Base-by-base conservation (phyloP, 345 rosid genomes). In the Arabis alpina region DNA sequence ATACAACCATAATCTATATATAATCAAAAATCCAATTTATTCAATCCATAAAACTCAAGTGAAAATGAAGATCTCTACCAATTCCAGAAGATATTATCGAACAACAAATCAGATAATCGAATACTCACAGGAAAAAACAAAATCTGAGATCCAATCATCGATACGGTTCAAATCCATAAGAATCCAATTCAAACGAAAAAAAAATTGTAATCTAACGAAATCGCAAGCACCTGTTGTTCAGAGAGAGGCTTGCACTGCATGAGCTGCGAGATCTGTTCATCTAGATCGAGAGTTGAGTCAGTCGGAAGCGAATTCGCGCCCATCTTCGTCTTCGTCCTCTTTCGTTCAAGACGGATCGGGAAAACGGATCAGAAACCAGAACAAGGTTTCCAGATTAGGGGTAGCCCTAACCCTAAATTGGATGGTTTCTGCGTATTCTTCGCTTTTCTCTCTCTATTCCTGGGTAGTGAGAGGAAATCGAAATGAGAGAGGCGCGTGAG, bases 181-280 rank as follows among this genome's bases (percentile, higher is more conserved):
- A 8, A 40, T 28, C 32, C 5, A 28, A 28, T 28, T 28, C 10
- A 57, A 30, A 54, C 43, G n/a, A 32, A 50, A 14, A 40, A 48
- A 12, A 16, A 53, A 4, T 12, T 43, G 27, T 16, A 4, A 24
- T 6, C 15, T 4, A 47, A 54, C 2, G 53, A 1, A 66, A 60
- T 66, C 52, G 10, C 13, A 48, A 12, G 52, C 10, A 89, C 96
- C 96, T 89, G 90, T 44, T 79, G 88, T 78, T 89, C 96, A 6
- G 96, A 89, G 42, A 89, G 88, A 3, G 96, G 96, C 81, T 87
- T 89, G 88, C 96, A 89, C 86, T 89, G 96, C 90, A 84, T 88
- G 65, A 88, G 95, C 86, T 88, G 92, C 50, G 87, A 77, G 90
- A 88, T 86, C 88, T 88, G 95, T 66, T 87, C 91, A 70, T 89